Conservation (phyloP, 1,284 basidiomycete species). For the Boletus semigastroideus region DNA sequence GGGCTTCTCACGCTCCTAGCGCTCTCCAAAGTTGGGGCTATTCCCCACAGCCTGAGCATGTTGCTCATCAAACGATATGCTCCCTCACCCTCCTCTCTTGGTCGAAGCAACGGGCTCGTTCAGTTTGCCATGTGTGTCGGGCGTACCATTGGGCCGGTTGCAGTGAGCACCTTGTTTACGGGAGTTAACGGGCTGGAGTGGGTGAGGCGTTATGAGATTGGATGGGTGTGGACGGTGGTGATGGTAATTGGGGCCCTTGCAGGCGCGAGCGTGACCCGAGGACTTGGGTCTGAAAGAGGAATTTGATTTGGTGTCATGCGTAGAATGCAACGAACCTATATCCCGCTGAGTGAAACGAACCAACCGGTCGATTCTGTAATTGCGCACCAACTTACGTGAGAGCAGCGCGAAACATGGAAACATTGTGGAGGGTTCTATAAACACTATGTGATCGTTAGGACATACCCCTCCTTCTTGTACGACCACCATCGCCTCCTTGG, state of each 20-base stretch:
- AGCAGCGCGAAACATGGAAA: no score
- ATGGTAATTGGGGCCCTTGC: conserved; percentile 15
- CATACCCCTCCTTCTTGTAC: no score
- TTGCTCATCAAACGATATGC: conserved; percentile 21
- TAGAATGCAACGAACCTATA: neutral
- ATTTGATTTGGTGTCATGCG: no score
- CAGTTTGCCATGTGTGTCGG: conserved; percentile 25
- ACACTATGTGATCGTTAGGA: no score
- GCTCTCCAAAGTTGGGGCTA: conserved; percentile 19
- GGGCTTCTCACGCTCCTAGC: conserved; percentile 17
- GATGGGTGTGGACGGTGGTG: conserved; percentile 19
- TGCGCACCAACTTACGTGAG: no score
- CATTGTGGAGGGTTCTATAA: no score
- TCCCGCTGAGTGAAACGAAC: no score
- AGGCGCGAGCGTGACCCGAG: conserved; percentile 19
- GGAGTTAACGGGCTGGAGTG: conserved; percentile 19
- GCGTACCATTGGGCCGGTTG: conserved; percentile 18
- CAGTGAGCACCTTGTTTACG: conserved; percentile 22
- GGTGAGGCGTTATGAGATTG: conserved; percentile 11
- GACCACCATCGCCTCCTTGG: conserved; percentile 49
- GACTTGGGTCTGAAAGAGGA: conserved; percentile 1
- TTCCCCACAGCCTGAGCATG: conserved; percentile 20
- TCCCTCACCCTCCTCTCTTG: conserved; percentile 16
- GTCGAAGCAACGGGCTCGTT: conserved; percentile 23
- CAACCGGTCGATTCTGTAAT: no score